These are phyloP conservation scores for Hysterium pulicare DNA, from an alignment of 2,329 filamentous ascomycete species.

Conservation along the genomic window DNA sequence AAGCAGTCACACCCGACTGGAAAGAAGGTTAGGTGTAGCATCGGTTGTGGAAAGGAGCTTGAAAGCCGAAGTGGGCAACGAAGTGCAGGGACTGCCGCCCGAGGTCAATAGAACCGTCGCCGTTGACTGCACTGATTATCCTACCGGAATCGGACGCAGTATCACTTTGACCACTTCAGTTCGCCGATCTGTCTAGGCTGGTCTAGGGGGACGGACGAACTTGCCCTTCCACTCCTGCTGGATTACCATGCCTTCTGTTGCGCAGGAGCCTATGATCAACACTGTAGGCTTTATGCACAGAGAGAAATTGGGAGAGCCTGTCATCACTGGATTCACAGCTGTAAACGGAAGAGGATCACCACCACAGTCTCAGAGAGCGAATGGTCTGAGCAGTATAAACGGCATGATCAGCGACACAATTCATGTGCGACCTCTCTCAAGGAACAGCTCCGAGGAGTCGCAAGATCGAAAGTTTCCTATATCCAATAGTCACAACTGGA, in stretches of 20 bases:
- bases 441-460: constrained; percentile 9
- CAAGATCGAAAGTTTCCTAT: constrained; percentile 19
- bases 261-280: constrained; percentile 28
- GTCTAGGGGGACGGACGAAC: no score
- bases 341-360: constrained; percentile 33
- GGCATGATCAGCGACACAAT: constrained; percentile 14
- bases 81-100: no score
- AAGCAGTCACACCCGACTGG: no score
- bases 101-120: no score
- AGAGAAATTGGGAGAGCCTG: constrained; percentile 21
- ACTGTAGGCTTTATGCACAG: constrained; percentile 27
- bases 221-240: not conserved
- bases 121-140: no score
- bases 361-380: constrained; percentile 16
- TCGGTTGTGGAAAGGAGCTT: no score
- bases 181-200: constrained; percentile 4
- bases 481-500: constrained; percentile 18
- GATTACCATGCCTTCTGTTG: constrained; percentile 33
- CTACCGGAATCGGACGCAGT: constrained; percentile 3
- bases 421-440: constrained; percentile 14
- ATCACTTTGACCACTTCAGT: not conserved
- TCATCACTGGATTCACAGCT: constrained; percentile 33
- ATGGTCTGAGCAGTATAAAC: constrained; percentile 16
- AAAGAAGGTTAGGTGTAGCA: no score
- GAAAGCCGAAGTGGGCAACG: no score